These are phyloP conservation scores for Beauveria sp. DNA, from an alignment of 2,329 filamentous ascomycete species.

Conservation along the genomic window DNA sequence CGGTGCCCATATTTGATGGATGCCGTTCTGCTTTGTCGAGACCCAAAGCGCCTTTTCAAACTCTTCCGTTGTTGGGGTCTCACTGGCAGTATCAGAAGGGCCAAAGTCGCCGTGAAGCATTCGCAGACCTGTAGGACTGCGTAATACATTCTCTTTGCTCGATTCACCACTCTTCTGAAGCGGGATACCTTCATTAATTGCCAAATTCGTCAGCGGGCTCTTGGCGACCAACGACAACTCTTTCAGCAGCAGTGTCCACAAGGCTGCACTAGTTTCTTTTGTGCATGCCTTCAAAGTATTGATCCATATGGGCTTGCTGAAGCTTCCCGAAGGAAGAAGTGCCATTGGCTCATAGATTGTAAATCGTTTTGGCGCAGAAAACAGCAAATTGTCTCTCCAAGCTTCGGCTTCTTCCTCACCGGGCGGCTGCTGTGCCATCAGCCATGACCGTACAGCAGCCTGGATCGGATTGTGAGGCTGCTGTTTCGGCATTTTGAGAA, in stretches of 20 bases:
- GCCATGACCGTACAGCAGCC: conserved; percentile 24
- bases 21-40: conserved; percentile 66
- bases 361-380: conserved; percentile 47
- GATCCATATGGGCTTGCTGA: conserved; percentile 35
- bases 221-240: conserved; percentile 36
- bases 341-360: conserved; percentile 54
- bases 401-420: conserved; percentile 5
- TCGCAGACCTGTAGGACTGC: conserved; percentile 62
- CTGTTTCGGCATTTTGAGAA: conserved; percentile 10
- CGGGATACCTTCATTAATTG: conserved; percentile 56
- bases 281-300: conserved; percentile 23
- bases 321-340: conserved; percentile 52
- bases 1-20: conserved; percentile 81
- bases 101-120: conserved; percentile 73
- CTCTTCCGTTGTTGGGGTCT: conserved; percentile 36
- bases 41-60: conserved; percentile 71
- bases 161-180: conserved; percentile 24
- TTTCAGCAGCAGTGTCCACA: conserved; percentile 44
- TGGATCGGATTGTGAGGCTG: conserved; percentile 22
- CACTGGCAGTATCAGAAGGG: conserved; percentile 22
- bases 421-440: conserved; percentile 12
- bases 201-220: conserved; percentile 45
- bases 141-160: conserved; percentile 57
- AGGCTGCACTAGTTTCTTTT: conserved; percentile 18
- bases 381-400: conserved; percentile 25